A percentile compares a stretch with the other conserved stretches of the same genome.
Evolutionary conservation across 1,284 basidiomycete species (phyloP).

Genomic region (Tylopilus sp.): DNA sequence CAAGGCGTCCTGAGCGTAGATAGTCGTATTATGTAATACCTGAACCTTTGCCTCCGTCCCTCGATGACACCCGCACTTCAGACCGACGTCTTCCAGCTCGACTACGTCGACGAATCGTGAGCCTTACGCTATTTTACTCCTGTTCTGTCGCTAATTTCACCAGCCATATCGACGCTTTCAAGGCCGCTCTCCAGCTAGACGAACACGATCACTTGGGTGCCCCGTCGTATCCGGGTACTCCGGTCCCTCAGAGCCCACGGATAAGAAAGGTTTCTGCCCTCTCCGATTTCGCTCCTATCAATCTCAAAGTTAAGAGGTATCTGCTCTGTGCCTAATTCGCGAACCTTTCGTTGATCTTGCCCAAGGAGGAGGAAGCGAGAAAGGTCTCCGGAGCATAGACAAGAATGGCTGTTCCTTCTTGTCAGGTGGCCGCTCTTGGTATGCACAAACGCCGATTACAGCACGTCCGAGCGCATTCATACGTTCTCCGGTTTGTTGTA

Average conservation of each 20-base stretch:
- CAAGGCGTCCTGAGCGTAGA: slow-evolving; percentile 41
- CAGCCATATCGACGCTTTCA: slow-evolving; percentile 73
- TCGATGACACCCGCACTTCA: slow-evolving; percentile 13
- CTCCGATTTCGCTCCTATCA: slow-evolving; percentile 91
- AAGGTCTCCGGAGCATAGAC: slow-evolving; percentile 47
- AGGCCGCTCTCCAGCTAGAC: slow-evolving; percentile 59
- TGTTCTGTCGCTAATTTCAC: slow-evolving; percentile 1
- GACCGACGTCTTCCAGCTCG: slow-evolving; percentile 33
- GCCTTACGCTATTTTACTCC: slow-evolving; percentile 20
- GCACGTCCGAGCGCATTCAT: slow-evolving; percentile 4
- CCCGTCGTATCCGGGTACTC: slow-evolving; percentile 31
- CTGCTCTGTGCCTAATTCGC: slow-evolving; percentile 5
- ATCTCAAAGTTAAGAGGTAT: slow-evolving; percentile 72
- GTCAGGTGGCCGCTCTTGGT: slow-evolving; percentile 90
- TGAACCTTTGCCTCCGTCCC: slow-evolving; percentile 1
- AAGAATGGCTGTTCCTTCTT: slow-evolving; percentile 79
- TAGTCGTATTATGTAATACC: slow-evolving; percentile 24
- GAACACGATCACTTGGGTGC: slow-evolving; percentile 47
- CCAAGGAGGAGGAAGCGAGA: slow-evolving; percentile 49
- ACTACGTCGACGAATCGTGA: slow-evolving; percentile 74
- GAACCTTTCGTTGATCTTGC: slow-evolving; percentile 1
- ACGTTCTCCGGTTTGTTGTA: slow-evolving; percentile 30
- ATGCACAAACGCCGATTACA: slow-evolving; percentile 29
- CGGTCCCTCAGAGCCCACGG: slow-evolving; percentile 35
- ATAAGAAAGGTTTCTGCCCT: slow-evolving; percentile 80